Base-by-base conservation (phyloP, 2,329 filamentous ascomycete genomes). In the Bipolaris gigantea region DNA sequence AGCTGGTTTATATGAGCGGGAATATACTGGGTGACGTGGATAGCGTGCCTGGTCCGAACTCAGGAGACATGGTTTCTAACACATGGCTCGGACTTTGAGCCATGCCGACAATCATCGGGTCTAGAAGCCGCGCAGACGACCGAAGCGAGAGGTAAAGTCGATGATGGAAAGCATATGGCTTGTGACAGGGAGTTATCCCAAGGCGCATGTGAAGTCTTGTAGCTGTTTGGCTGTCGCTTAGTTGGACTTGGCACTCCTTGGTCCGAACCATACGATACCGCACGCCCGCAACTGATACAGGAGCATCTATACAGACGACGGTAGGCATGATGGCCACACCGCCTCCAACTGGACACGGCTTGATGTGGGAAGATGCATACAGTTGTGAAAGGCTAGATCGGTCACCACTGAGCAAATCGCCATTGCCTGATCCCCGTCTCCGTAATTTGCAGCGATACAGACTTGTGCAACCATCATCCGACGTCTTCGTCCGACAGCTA, bases 1-100 rank as follows among this genome's bases (percentile, higher is more conserved):
- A 23, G 15, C 36, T 46, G 30, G 42, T 33, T 18, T 36, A 9
- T 16, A 56, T 54, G 55, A 46, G 46, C 45, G 43, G 53, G 48
- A 33, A 38, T 47, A 13, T 47, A 58, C n/a, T n/a, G n/a, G n/a
- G 60, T 64, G 61, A 64, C 61, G 61, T 61, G 60, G 61, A 59
- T 41, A 55, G 60, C 54, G 45, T 39, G 53, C 50, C 42, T 51
- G 52, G 55, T 45, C 58, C 55, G 49, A 55, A 57, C 52, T 62
- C 53, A 63, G 60, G 61, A 49, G 60, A 62, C 40, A 49, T 52
- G 55, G 50, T 56, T 48, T 54, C 54, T 53, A 54, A 49, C 47
- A 55, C 53, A 52, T 27, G 23, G 40, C 23, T 23, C 23, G 23
- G 25, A 40, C 38, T 40, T n/a, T 25, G 23, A 21, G 51, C 55